A percentile compares a stretch with the other conserved stretches of the same genome.
phyloP scores from a whole-genome alignment of 192 early-diverging fungal species.

The Piromyces finnis region DNA sequence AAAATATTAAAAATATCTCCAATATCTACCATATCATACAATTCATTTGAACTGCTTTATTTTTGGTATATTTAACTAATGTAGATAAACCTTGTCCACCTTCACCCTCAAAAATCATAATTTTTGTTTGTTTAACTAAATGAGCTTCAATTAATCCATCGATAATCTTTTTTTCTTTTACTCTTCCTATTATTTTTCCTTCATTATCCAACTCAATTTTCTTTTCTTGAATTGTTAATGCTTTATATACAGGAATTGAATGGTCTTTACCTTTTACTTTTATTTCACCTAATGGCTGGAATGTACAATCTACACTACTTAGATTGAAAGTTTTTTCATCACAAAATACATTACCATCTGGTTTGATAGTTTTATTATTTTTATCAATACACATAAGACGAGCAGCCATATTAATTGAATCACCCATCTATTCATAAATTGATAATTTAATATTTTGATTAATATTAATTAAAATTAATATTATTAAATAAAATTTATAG shows the following conservation, averaged over 20 bases:
- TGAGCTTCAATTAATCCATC: constrained; percentile 2
- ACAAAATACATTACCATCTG: constrained; percentile 12
- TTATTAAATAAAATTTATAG: not conserved
- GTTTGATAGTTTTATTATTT: constrained; percentile 2
- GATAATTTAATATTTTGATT: no score
- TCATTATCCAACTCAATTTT: constrained; percentile 1
- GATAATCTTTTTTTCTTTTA: constrained; percentile 15
- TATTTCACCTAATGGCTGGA: constrained; percentile 21
- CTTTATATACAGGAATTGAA: constrained; percentile 14
- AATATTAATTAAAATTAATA: no score
- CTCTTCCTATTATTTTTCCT: constrained; percentile 10
- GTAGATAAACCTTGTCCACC: constrained; percentile 26
- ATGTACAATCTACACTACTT: constrained; percentile 16
- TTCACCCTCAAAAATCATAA: constrained; percentile 24
- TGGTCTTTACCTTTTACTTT: constrained; percentile 23
- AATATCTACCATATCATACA: constrained; percentile 15
- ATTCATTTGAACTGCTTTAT: constrained; percentile 11
- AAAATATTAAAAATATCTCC: not conserved
- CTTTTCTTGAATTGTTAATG: not conserved
- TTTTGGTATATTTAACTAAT: constrained; percentile 14
- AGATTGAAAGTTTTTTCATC: constrained; percentile 28
- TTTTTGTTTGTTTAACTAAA: constrained; percentile 1
- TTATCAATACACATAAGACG: constrained; percentile 20
- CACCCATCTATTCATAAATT: constrained; percentile 18
- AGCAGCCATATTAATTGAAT: constrained; percentile 37